Evolutionary conservation across 2,329 filamentous ascomycete genomes (phyloP).

Genomic region (Ascomycota sp.): DNA sequence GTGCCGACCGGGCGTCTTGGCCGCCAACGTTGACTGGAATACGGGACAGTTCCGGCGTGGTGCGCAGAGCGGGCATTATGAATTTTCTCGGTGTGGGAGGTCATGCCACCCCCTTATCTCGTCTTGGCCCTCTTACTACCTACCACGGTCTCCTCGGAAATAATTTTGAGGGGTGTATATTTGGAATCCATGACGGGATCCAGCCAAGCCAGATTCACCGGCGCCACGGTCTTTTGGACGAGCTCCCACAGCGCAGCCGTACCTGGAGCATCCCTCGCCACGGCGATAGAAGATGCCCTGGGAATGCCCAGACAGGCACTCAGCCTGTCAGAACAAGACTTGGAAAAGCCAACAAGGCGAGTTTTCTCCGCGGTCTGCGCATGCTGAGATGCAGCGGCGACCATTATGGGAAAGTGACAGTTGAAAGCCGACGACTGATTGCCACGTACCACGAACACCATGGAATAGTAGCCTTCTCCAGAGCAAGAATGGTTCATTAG

Average conservation of each 20-base stretch:
- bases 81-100: no score
- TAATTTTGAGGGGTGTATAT: conserved; percentile 15
- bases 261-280: conserved; percentile 34
- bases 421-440: conserved; percentile 37
- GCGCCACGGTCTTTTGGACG: conserved; percentile 27
- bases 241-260: conserved; percentile 35
- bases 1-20: no score
- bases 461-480: conserved; percentile 16
- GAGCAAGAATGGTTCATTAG: conserved; percentile 24
- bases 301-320: conserved; percentile 37
- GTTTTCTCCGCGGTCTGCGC: conserved; percentile 19
- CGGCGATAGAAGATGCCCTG: conserved; percentile 42
- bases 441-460: conserved; percentile 37
- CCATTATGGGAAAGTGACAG: conserved; percentile 36
- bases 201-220: conserved; percentile 34
- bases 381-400: conserved; percentile 26
- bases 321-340: conserved; percentile 34
- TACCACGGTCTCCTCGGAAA: conserved; percentile 13
- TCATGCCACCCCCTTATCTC: neutral
- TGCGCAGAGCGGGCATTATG: no score
- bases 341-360: conserved; percentile 42
- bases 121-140: conserved; percentile 9
- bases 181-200: conserved; percentile 5
- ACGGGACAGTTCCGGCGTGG: no score
- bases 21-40: no score